phyloP scores from a whole-genome alignment of 345 rosid species.

The Linum usitatissimum region DNA sequence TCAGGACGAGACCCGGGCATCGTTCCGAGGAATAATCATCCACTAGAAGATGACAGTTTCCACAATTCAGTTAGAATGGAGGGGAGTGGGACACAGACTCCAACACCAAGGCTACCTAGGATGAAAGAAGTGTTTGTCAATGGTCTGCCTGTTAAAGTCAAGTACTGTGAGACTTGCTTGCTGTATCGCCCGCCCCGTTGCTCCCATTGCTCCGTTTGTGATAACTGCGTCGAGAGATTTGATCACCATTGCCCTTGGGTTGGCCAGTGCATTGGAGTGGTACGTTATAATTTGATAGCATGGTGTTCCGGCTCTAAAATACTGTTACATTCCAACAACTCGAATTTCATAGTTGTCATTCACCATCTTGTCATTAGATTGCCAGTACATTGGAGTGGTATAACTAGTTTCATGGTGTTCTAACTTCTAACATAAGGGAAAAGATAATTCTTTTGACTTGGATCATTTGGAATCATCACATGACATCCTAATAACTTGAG shows the following conservation, averaged over 20 bases:
- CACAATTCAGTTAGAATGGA: conserved; percentile 25
- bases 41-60: conserved; percentile 35
- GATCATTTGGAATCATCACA: no score
- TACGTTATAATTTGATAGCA: conserved; percentile 13
- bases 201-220: conserved; percentile 50
- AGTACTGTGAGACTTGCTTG: conserved; percentile 46
- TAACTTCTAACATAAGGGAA: no score
- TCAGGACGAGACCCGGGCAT: conserved; percentile 44
- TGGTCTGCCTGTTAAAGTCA: conserved; percentile 28
- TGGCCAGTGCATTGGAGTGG: conserved; percentile 55
- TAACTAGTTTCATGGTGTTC: no score
- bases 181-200: conserved; percentile 50
- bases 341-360: no score
- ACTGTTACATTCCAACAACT: no score
- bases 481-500: no score
- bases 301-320: no score
- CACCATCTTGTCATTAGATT: no score
- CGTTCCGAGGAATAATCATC: conserved; percentile 38
- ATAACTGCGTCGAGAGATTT: conserved; percentile 44
- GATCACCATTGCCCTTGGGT: conserved; percentile 61
- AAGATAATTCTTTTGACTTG: no score
- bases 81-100: conserved; percentile 26
- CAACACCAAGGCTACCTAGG: conserved; percentile 25
- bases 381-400: no score
- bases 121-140: conserved; percentile 30